Base-by-base conservation (phyloP, 306 rosid genomes). In the Alnus glutinosa region DNA sequence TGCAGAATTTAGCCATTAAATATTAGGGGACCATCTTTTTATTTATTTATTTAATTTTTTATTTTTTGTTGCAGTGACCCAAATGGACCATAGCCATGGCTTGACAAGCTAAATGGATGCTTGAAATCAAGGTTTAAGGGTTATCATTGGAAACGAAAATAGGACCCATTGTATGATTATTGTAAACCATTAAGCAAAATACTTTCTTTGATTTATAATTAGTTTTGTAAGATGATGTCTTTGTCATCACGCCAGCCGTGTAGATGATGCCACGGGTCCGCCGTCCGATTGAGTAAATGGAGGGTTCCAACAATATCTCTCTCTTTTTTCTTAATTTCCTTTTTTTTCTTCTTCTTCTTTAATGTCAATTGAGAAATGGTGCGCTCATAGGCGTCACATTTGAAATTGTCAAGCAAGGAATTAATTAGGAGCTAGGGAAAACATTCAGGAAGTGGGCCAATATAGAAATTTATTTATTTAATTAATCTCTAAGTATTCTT, bases 121-220 rank as follows among this genome's bases (percentile, higher is more conserved):
- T 80, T 76, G 61, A 72, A 80, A 68, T 28, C 46, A 79, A 80
- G 82, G 71, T 76, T 73, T 58, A 70, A 84, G 76, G 42, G 79
- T 79, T 73, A 84, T 86, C 68, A 88, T 82, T 84, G 70, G 46
- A 73, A 80, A 78, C 75, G 63, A 73, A 75, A 83, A 80, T 77
- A 71, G 83, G 89, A 86, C 82, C 83, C 89, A 73, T 84, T 70
- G 23, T 71, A 85, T 87, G 82, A 87, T 82, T 89, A 84, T 50
- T 76, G 30, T 84, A 72, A 46, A 83, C 55, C 75, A 77, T 86
- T 86, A 86, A 82, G 86, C 86, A 83, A 87, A 82, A 77, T 76
- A 86, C 74, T 64, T 79, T 69, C 0, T 49, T n/a, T 80, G 74
- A 48, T 77, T 83, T 49, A 80, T 59, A 72, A 55, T 78, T 63